Percentiles rank a stretch among this genome's conserved stretches.
Conservation (phyloP, 179 eudicot species). For the Spergularia azorica region DNA sequence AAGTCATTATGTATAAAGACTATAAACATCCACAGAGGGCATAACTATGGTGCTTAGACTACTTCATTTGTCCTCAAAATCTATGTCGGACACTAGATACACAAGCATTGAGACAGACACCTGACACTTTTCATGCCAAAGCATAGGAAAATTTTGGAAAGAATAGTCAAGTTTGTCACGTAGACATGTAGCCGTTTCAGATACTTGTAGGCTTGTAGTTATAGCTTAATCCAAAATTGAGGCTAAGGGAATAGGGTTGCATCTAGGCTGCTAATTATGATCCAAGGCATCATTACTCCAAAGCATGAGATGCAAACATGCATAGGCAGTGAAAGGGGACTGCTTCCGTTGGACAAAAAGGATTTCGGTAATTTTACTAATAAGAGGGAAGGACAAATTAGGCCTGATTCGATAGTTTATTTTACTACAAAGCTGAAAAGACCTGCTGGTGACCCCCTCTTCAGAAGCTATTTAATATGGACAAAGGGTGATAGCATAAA, state of each 20-base stretch:
- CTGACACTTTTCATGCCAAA: neutral
- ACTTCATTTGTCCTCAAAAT: neutral
- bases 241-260: neutral
- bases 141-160: too few species aligned
- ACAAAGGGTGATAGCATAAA: conserved; percentile 1
- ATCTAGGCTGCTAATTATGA: neutral
- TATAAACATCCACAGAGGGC: neutral
- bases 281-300: neutral
- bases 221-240: too few species aligned
- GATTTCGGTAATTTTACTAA: neutral
- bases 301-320: neutral
- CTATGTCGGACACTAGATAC: neutral
- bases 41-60: neutral
- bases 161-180: too few species aligned
- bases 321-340: neutral
- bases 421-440: neutral
- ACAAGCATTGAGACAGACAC: neutral
- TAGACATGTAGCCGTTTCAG: too few species aligned
- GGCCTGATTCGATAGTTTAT: neutral
- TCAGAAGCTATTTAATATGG: neutral
- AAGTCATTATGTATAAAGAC: too few species aligned
- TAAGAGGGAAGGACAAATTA: neutral
- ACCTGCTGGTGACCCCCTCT: neutral
- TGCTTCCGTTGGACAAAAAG: neutral
- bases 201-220: too few species aligned